Base-by-base conservation (phyloP, 2,329 filamentous ascomycete species). In the Penicillium aurantiogriseum region DNA sequence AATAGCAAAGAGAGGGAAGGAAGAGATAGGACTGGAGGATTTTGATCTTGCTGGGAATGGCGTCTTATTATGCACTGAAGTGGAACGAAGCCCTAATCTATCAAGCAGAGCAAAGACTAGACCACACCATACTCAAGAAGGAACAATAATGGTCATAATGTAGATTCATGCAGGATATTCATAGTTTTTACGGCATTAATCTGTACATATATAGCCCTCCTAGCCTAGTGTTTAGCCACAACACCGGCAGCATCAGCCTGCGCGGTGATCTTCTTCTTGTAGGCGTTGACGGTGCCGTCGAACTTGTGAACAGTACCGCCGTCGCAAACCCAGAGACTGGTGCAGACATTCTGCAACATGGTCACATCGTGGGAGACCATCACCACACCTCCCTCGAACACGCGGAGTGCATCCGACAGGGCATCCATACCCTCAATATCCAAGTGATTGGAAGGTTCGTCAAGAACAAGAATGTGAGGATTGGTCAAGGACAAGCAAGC, bases 391-490 rank as follows among this genome's bases (percentile, higher is more conserved):
- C 94, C 94, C 78, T 96, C 85, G 79, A 97, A 99, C 63, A 88
- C 85, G 66, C 86, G 84, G 66, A 99, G 81, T 17, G 94, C 94
- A 31, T 88, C 86, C 5, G 91, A 88, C 51, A 99, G 81, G 11
- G 94, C 93, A 75, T 99, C 94, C 94, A 99, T 97, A 63, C 94
- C 94, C 76, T 99, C 94, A 67, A 99, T 97, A 85, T 99, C 94
- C 69, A 99, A 81, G 77, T 99, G 94, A 81, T 99, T 99, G 63
- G 91, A 96, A 74, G 94, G 94, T 77, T 99, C 94, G 83, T 99
- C 94, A 50, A 99, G 89, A 60, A 99, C 93, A 46, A 99, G 83
- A 65, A 99, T 97, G 72, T 99, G 94, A 19, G 94, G 94, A 76
- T 97, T 96, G 48, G 88, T 91, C 64, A 99, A 80, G 0, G 92